Conservation (phyloP, 1,284 basidiomycete genomes). For the Ceratobasidium sp. region DNA sequence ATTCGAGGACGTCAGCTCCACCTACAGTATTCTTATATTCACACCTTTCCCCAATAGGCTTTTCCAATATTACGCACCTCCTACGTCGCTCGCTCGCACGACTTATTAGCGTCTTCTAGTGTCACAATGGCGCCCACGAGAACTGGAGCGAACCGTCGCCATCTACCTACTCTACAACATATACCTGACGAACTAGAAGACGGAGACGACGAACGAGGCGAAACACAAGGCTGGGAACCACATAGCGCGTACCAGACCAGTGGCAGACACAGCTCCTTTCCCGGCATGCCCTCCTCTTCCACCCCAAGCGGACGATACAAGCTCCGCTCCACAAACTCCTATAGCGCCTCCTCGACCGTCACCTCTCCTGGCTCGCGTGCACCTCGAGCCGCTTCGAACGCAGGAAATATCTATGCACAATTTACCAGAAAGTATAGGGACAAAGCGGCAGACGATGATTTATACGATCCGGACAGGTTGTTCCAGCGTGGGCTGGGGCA, state of each 20-base stretch:
- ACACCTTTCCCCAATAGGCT: too few relatives aligned
- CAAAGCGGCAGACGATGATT: conserved; percentile 36
- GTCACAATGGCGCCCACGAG: conserved; percentile 11
- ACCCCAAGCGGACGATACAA: conserved; percentile 8
- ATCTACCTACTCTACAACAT: conserved; percentile 34
- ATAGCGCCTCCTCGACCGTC: neutral
- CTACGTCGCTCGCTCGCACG: neutral
- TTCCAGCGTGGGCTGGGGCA: conserved; percentile 79
- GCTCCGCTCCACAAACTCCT: conserved; percentile 24
- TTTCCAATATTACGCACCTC: too few relatives aligned
- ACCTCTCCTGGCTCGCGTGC: conserved; percentile 20
- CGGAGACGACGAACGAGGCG: conserved; percentile 24
- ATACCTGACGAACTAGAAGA: conserved; percentile 39
- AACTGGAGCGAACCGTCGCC: conserved; percentile 17
- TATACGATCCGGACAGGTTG: conserved; percentile 33
- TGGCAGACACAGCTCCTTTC: conserved; percentile 6
- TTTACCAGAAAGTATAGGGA: conserved; percentile 41
- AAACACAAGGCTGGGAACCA: neutral
- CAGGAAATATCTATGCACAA: conserved; percentile 28
- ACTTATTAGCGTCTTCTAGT: conserved; percentile 3
- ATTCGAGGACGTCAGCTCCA: too few relatives aligned
- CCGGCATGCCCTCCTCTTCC: conserved; percentile 18
- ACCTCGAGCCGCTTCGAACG: neutral
- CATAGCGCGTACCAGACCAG: neutral
- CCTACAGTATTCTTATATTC: too few relatives aligned